Conservation (phyloP, 1,284 basidiomycete species). For the Boletellus deceptivus region DNA sequence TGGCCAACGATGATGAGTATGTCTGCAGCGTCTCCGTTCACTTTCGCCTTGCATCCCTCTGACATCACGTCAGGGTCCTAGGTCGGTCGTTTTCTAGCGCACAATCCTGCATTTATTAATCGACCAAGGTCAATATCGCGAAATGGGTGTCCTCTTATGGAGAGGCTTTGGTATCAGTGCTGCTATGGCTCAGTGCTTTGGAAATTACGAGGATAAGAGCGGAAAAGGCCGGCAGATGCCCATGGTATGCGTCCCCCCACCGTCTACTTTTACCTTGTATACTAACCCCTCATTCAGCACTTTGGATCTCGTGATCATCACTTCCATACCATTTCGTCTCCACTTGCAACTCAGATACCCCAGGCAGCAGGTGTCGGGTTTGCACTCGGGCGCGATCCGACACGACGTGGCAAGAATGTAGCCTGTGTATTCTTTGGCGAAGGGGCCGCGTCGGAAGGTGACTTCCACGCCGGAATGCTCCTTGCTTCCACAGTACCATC, state of each 20-base stretch:
- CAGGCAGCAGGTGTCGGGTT: slow-evolving; percentile 94
- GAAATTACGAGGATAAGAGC: slow-evolving; percentile 76
- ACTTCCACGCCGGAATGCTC: slow-evolving; percentile 77
- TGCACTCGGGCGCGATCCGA: slow-evolving; percentile 79
- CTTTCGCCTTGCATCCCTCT: neutral
- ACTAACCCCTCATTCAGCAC: slow-evolving; percentile 50
- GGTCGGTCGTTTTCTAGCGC: slow-evolving; percentile 38
- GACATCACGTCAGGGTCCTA: slow-evolving; percentile 48
- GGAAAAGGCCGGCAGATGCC: slow-evolving; percentile 92
- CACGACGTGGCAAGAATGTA: slow-evolving; percentile 69
- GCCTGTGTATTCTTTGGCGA: slow-evolving; percentile 92
- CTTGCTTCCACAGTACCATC: slow-evolving; percentile 74
- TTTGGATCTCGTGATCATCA: slow-evolving; percentile 83
- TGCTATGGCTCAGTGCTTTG: slow-evolving; percentile 88
- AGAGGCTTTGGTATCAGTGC: slow-evolving; percentile 74
- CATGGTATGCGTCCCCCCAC: slow-evolving; percentile 48
- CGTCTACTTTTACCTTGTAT: slow-evolving; percentile 2
- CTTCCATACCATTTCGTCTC: slow-evolving; percentile 93
- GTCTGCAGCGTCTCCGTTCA: slow-evolving; percentile 30
- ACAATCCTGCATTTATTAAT: neutral
- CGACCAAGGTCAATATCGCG: slow-evolving; percentile 77
- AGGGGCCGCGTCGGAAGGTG: slow-evolving; percentile 76
- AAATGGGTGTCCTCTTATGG: slow-evolving; percentile 89
- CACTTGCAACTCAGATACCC: slow-evolving; percentile 94
- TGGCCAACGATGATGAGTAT: slow-evolving; percentile 84